Base-by-base conservation (phyloP, 192 early-diverging fungal genomes). In the Gamsiella multidivaricata region DNA sequence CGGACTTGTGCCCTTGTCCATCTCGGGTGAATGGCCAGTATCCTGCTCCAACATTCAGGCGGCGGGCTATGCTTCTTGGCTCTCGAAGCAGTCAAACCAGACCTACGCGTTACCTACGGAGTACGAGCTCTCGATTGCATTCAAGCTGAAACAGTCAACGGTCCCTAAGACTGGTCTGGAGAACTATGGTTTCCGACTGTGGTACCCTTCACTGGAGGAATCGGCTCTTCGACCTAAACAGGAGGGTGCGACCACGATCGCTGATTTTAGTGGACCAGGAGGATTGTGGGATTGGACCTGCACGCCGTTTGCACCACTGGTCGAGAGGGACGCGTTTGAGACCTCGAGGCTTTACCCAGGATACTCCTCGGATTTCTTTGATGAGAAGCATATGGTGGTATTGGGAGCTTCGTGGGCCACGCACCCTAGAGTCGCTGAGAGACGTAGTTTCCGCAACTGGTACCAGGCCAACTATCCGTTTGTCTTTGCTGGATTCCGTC, bases 291-390 rank as follows among this genome's bases (percentile, higher is more conserved):
- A 96, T 49, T 92, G 89, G 92, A 95, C 95, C 0, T 49, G 71
- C 2, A 96, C 93, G 1, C 60, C 78, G 39, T 91, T 92, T 65
- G 84, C 83, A 7, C 70, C 70, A 18, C 26, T 73, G 32, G 45
- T 46, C 4, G 69, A 81, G 7, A 80, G 88, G 65, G 80, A 81
- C 3, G 89, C 89, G 5, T 96, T 93, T 60, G 68, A 80, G 47
- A 61, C 83, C 9, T 91, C 89, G 22, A 58, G 76, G 25, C 65
- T 93, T 37, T 98, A 97, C 69, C 94, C 95, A 11, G 95, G 94
- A 1, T 98, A 98, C 81, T 94, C 94, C 4, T 69, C 84, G 3
- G 95, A 98, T 71, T 97, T 97, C 61, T 96, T 97, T 71, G 94
- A 98, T 66, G 89, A 81, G 26, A 92, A 94, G 58, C 95, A 98